A percentile compares a stretch with the other conserved stretches of the same genome.
phyloP scores from a whole-genome alignment of 2,329 filamentous ascomycete species.

The Colletotrichum lindemuthianum region DNA sequence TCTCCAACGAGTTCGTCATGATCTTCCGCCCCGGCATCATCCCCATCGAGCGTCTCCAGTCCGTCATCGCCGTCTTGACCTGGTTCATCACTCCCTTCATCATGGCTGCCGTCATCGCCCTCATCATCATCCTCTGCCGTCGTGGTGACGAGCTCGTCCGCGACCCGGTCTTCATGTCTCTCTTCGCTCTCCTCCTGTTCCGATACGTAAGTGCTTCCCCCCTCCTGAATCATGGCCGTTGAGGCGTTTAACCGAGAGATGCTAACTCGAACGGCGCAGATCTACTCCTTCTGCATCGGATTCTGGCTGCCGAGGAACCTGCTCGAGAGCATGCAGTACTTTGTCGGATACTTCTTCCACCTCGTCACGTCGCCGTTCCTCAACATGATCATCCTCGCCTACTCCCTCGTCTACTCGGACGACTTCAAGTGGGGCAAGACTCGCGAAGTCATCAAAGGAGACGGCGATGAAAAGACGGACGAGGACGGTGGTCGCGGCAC shows the following conservation, averaged over 20 bases:
- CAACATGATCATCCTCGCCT: conserved; percentile 54
- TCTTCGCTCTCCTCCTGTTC: conserved; percentile 50
- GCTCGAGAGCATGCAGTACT: conserved; percentile 50
- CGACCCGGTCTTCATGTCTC: conserved; percentile 48
- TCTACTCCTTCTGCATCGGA: conserved; percentile 54
- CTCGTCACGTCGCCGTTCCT: conserved; percentile 52
- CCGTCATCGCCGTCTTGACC: conserved; percentile 56
- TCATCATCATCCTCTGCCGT: conserved; percentile 48
- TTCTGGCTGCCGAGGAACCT: conserved; percentile 53
- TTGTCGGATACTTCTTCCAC: conserved; percentile 51
- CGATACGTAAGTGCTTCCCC: conserved; percentile 50
- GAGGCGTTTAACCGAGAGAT: background rate
- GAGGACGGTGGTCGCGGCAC: conserved; percentile 38
- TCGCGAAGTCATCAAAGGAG: conserved; percentile 46
- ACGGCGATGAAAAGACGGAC: conserved; percentile 38
- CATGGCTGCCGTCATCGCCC: conserved; percentile 50
- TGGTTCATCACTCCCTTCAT: conserved; percentile 58
- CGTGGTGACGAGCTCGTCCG: conserved; percentile 46
- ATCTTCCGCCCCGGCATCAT: conserved; percentile 55
- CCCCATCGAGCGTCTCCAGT: conserved; percentile 55
- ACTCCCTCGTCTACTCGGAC: conserved; percentile 54
- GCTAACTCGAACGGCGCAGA: conserved; percentile 39
- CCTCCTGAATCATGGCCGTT: background rate
- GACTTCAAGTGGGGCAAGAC: conserved; percentile 60
- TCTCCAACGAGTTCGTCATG: conserved; percentile 60